Percentiles rank a stretch among this genome's conserved stretches.
phyloP scores from a whole-genome alignment of 257 asterid species.

The Coffea canephora region DNA sequence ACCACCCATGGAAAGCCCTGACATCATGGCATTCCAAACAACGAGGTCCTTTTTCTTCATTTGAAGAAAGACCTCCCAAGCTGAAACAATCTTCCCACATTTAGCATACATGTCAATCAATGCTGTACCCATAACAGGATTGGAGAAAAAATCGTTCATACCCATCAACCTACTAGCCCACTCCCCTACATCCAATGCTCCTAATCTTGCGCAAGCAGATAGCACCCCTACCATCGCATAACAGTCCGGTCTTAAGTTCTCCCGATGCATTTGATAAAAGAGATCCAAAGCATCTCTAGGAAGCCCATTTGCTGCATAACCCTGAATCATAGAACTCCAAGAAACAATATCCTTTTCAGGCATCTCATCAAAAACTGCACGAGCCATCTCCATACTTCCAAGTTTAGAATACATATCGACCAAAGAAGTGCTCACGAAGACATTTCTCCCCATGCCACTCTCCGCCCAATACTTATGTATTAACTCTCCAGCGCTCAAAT shows the following conservation, averaged over 20 bases:
- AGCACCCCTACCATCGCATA: conserved; percentile 54
- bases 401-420: conserved; percentile 43
- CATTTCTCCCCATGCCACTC: conserved; percentile 38
- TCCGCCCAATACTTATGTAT: conserved; percentile 27
- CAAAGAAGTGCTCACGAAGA: conserved; percentile 39
- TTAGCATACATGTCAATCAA: conserved; percentile 46
- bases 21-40: conserved; percentile 41
- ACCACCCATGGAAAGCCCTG: conserved; percentile 47
- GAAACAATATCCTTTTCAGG: conserved; percentile 41
- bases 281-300: conserved; percentile 42
- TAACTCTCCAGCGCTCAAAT: conserved; percentile 37
- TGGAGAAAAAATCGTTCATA: conserved; percentile 30
- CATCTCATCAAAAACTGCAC: conserved; percentile 39
- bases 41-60: conserved; percentile 41
- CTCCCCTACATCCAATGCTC: conserved; percentile 46
- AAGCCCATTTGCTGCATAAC: conserved; percentile 44
- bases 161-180: conserved; percentile 36
- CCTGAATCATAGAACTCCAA: conserved; percentile 55
- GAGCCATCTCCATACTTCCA: conserved; percentile 43
- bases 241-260: conserved; percentile 30
- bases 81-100: conserved; percentile 38
- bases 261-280: conserved; percentile 32
- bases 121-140: conserved; percentile 44
- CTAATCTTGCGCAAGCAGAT: conserved; percentile 47
- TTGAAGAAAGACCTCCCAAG: conserved; percentile 35